These are phyloP conservation scores for Fusarium oxysporum DNA, from an alignment of 2,329 filamentous ascomycete genomes.

Conservation along the genomic window DNA sequence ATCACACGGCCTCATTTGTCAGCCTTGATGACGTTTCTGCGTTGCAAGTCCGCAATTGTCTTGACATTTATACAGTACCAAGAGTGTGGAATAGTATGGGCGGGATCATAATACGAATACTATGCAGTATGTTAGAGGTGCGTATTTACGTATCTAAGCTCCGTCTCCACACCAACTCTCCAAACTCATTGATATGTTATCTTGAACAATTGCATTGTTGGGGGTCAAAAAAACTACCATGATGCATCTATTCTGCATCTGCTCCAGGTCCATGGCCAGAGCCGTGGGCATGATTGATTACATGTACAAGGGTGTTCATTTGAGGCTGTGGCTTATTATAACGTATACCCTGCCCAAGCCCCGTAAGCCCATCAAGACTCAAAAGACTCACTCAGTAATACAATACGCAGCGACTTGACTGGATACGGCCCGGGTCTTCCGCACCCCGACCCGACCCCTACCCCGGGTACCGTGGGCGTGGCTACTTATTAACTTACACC, in stretches of 20 bases:
- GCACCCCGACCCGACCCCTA: constrained; percentile 13
- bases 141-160: constrained; percentile 30
- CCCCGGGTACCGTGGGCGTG: constrained; percentile 4
- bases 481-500: constrained; percentile 17
- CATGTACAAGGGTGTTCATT: constrained; percentile 24
- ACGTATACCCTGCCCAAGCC: constrained; percentile 29
- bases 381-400: not conserved
- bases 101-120: constrained; percentile 13
- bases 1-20: constrained; percentile 11
- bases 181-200: not conserved
- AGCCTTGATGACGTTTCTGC: constrained; percentile 22
- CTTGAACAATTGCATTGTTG: not conserved
- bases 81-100: not conserved
- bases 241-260: not conserved
- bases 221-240: constrained; percentile 5
- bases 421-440: constrained; percentile 31
- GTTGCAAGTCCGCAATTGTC: not conserved
- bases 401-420: constrained; percentile 27
- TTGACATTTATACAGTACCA: not conserved
- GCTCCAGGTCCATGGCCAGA: constrained; percentile 11
- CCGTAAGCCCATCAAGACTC: constrained; percentile 26
- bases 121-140: not conserved
- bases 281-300: constrained; percentile 11
- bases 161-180: constrained; percentile 1
- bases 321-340: constrained; percentile 41